Evolutionary conservation across 2,329 filamentous ascomycete species (phyloP).

Genomic region (Xylariaceae sp.): DNA sequence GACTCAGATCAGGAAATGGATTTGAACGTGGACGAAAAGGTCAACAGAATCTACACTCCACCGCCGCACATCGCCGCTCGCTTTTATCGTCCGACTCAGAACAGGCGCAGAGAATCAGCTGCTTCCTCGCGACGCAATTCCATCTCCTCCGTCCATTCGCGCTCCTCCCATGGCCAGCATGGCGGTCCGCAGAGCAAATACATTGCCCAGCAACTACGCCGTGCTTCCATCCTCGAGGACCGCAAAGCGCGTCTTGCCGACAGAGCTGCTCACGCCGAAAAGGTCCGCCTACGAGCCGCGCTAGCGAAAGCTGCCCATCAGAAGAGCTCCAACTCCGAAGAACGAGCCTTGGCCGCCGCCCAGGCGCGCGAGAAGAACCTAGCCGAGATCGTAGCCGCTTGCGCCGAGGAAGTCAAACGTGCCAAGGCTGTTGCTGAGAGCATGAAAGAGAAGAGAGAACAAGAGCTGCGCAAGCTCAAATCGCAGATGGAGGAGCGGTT

Average conservation of each 20-base stretch:
- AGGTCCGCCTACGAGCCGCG: conserved; percentile 72
- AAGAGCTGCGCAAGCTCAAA: conserved; percentile 64
- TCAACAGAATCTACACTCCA: conserved; percentile 50
- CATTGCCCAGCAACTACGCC: conserved; percentile 73
- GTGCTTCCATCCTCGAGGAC: conserved; percentile 75
- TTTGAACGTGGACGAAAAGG: conserved; percentile 29
- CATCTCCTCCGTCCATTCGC: conserved; percentile 70
- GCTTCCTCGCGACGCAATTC: conserved; percentile 77
- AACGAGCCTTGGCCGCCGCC: conserved; percentile 71
- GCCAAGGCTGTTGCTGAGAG: conserved; percentile 79
- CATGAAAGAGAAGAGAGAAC: conserved; percentile 75
- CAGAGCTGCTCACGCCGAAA: conserved; percentile 76
- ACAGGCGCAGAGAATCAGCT: conserved; percentile 69
- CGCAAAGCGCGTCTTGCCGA: conserved; percentile 76
- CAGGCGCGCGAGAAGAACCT: conserved; percentile 75
- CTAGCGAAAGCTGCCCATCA: conserved; percentile 65
- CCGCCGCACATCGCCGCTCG: conserved; percentile 75
- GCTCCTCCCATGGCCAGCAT: conserved; percentile 57
- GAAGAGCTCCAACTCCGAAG: conserved; percentile 64
- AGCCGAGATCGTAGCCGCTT: conserved; percentile 75
- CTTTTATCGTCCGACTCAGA: conserved; percentile 65
- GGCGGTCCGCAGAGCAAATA: conserved; percentile 68
- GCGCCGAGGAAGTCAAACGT: conserved; percentile 77
- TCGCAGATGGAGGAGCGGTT: conserved; percentile 76
- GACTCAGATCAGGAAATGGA: conserved; percentile 28